Conservation (phyloP, 2,329 filamentous ascomycete genomes). For the Aspergillus persii region DNA sequence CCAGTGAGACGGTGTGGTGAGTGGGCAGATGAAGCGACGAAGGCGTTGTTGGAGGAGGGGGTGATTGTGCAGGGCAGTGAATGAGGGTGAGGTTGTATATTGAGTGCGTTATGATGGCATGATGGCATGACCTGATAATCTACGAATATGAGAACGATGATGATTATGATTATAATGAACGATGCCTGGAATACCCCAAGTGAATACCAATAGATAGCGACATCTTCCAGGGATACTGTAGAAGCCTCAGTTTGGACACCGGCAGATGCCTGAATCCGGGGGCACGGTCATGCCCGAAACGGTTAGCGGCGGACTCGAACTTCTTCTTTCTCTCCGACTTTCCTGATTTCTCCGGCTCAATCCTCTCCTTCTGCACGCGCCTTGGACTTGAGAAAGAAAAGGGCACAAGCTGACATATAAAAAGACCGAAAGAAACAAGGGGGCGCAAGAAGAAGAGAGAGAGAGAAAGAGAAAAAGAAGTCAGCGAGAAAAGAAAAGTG, state of each 20-base stretch:
- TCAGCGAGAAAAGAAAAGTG: neutral
- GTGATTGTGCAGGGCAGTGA: neutral
- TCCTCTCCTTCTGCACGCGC: neutral
- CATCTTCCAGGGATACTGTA: too few species aligned
- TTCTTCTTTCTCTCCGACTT: neutral
- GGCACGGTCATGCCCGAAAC: neutral
- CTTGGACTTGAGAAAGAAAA: neutral
- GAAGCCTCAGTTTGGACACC: too few species aligned
- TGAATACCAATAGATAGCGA: too few species aligned
- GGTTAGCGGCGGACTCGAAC: neutral
- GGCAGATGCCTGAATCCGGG: neutral
- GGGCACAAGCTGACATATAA: neutral
- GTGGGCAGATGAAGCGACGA: conserved; percentile 27
- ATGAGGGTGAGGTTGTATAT: too few species aligned
- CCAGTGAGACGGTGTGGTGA: conserved; percentile 30
- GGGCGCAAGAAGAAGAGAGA: neutral
- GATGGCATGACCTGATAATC: too few species aligned
- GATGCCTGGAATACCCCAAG: too few species aligned
- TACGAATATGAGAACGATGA: neutral
- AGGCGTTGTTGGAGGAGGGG: conserved; percentile 9
- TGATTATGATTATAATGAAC: neutral
- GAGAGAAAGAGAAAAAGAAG: neutral
- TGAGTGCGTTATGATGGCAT: neutral
- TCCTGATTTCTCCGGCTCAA: neutral
- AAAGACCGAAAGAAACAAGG: neutral